These are phyloP conservation scores for Dendrothele bispora DNA, from an alignment of 768 basidiomycete species.

Conservation along the genomic window DNA sequence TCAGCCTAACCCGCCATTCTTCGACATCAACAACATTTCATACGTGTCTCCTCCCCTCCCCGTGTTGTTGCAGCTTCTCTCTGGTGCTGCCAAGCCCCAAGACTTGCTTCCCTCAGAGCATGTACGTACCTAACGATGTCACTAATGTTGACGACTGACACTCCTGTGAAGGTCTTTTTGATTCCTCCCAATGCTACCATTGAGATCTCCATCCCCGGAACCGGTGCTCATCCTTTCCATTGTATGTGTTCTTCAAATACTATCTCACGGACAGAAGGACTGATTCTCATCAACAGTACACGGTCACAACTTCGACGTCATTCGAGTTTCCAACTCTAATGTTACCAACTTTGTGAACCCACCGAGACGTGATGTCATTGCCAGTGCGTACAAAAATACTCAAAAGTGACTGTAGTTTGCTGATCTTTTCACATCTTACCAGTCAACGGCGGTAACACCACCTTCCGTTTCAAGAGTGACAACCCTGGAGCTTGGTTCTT, in stretches of 20 bases:
- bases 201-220: constrained; percentile 47
- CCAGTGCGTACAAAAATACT: constrained; percentile 15
- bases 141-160: too few relatives aligned
- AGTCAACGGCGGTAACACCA: constrained; percentile 36
- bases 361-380: constrained; percentile 24
- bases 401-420: not conserved
- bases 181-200: constrained; percentile 45
- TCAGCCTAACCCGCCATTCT: too few relatives aligned
- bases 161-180: constrained; percentile 16
- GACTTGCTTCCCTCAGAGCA: too few relatives aligned
- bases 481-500: constrained; percentile 65
- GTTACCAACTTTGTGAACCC: constrained; percentile 29
- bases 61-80: too few relatives aligned
- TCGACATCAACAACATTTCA: too few relatives aligned
- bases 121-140: too few relatives aligned
- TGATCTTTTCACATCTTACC: not conserved
- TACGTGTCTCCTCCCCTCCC: too few relatives aligned
- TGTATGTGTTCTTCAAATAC: constrained; percentile 14
- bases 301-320: constrained; percentile 30
- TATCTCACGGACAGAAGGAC: not conserved
- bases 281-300: constrained; percentile 19
- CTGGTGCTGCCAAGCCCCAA: too few relatives aligned
- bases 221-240: constrained; percentile 35
- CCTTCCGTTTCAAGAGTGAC: constrained; percentile 38
- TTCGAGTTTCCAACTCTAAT: constrained; percentile 21